Percentiles rank a stretch among this genome's conserved stretches.
These are phyloP conservation scores for Gracilariopsis chorda DNA, from an alignment of 23 red algal species.

Conservation along the genomic window DNA sequence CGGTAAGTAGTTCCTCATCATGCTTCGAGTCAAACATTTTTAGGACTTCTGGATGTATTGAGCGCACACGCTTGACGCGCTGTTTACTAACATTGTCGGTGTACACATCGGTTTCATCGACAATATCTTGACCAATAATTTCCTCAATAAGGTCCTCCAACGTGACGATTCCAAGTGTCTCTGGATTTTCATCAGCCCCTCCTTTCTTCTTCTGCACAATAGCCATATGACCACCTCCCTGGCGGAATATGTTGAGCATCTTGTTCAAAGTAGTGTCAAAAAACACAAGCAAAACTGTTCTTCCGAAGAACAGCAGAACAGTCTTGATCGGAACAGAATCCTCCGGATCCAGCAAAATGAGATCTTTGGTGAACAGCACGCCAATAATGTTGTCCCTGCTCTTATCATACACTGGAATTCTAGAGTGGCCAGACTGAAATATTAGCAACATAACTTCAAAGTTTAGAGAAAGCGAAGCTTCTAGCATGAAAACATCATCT, in stretches of 20 bases:
- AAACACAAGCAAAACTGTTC: conserved; percentile 62
- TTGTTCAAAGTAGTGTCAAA: conserved; percentile 63
- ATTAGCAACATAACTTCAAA: conserved; percentile 89
- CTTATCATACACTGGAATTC: conserved; percentile 86
- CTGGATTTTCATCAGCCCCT: conserved; percentile 19
- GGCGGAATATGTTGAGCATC: conserved; percentile 90
- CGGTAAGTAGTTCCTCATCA: conserved; percentile 56
- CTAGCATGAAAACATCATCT: conserved; percentile 95
- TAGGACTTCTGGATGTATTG: conserved; percentile 80
- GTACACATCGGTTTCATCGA: conserved; percentile 99
- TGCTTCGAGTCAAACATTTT: conserved; percentile 75
- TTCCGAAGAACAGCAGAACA: conserved; percentile 74
- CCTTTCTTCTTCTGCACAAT: conserved; percentile 66
- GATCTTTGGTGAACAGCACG: conserved; percentile 92
- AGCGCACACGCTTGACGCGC: conserved; percentile 67
- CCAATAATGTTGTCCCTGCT: conserved; percentile 86
- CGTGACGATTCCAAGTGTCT: conserved; percentile 85
- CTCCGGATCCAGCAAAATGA: conserved; percentile 96
- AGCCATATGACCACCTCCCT: conserved; percentile 89
- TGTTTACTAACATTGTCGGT: conserved; percentile 68
- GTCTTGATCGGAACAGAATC: conserved; percentile 84
- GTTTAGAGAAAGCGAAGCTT: conserved; percentile 70
- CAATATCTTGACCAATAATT: conserved; percentile 93
- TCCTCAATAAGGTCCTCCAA: conserved; percentile 99
- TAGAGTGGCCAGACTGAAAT: conserved; percentile 94